Conservation (phyloP, 2,329 filamentous ascomycete species). For the Botrytis medusae region DNA sequence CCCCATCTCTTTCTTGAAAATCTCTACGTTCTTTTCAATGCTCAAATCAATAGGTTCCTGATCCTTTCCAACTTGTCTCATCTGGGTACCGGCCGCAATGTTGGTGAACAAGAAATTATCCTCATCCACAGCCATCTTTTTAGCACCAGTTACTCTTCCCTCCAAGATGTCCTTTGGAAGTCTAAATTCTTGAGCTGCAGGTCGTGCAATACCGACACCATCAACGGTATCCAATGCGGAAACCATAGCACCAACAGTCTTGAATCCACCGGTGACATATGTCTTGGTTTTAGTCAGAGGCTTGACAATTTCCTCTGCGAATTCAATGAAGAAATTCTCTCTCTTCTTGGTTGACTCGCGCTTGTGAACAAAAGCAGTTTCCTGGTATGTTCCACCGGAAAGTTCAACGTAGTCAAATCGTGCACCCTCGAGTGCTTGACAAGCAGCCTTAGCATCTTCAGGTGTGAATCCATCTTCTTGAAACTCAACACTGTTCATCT, state of each 20-base stretch:
- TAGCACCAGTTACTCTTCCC: conserved; percentile 49
- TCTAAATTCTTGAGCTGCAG: conserved; percentile 47
- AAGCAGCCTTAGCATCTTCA: conserved; percentile 57
- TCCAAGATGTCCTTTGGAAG: conserved; percentile 45
- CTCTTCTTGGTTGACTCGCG: conserved; percentile 48
- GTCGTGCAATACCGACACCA: conserved; percentile 50
- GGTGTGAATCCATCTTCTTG: conserved; percentile 56
- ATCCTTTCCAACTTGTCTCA: conserved; percentile 50
- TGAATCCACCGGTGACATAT: conserved; percentile 61
- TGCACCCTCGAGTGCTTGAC: conserved; percentile 49
- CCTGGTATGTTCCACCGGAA: conserved; percentile 61
- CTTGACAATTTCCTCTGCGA: conserved; percentile 53
- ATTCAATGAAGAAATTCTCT: conserved; percentile 69
- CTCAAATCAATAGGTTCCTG: conserved; percentile 54
- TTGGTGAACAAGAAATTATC: conserved; percentile 48
- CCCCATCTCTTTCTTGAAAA: conserved; percentile 49
- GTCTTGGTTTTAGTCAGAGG: conserved; percentile 48
- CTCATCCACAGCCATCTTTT: conserved; percentile 49
- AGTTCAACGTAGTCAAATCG: conserved; percentile 67
- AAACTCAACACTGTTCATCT: conserved; percentile 60
- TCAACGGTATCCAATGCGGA: conserved; percentile 49
- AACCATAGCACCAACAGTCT: conserved; percentile 50
- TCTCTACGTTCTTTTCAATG: conserved; percentile 47
- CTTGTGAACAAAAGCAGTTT: conserved; percentile 43
- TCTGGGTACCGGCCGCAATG: conserved; percentile 34